Base-by-base conservation (phyloP, 1,284 basidiomycete species). In the Cutaneotrichosporon mucoides region DNA sequence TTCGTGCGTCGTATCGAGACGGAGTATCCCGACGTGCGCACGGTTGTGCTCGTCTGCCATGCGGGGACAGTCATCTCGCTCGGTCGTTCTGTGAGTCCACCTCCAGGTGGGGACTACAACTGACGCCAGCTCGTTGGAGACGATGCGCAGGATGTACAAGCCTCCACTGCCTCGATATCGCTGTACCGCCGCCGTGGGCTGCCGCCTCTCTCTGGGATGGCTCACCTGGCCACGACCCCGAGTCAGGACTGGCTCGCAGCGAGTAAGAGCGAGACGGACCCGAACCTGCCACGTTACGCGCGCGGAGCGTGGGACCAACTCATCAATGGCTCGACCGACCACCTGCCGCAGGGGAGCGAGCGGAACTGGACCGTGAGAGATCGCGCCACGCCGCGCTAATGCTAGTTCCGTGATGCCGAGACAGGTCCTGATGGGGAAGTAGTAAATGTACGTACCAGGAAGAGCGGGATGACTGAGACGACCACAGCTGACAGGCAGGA, bases 1-100 rank as follows among this genome's bases (percentile, higher is more conserved):
- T 77, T 67, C 60, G 68, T 68, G 5, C 53, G 55, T 2, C 59
- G 73, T 13, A 66, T 73, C 13, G 76, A 78, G 54, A 70, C 59
- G 13, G 74, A 73, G 3, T 33, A 33, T 7, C 51, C 51, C 2
- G 74, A 73, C 1, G 67, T 78, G 8, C 68, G 68, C 49, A 68
- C 69, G 1, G 75, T 80, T 34, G 72, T 80, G 10, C 66, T 82
- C 37, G 78, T 81, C 59, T 73, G 73, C 9, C 82, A 83, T 68
- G 82, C 81, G 1, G 81, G 81, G 7, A 79, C 69, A 36, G 72
- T 79, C 1, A 79, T 79, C 54, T 73, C 74, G 5, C 61, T 79
- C 0, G 78, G 78, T 0, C 59, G 76, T 54, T 73, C 73, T 36
- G 76, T 79, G 42, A 76, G 75, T 6, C 73, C 71, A 24, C 24